phyloP scores from a whole-genome alignment of 2,329 filamentous ascomycete genomes.

The Paraphaeosphaeria minitans region DNA sequence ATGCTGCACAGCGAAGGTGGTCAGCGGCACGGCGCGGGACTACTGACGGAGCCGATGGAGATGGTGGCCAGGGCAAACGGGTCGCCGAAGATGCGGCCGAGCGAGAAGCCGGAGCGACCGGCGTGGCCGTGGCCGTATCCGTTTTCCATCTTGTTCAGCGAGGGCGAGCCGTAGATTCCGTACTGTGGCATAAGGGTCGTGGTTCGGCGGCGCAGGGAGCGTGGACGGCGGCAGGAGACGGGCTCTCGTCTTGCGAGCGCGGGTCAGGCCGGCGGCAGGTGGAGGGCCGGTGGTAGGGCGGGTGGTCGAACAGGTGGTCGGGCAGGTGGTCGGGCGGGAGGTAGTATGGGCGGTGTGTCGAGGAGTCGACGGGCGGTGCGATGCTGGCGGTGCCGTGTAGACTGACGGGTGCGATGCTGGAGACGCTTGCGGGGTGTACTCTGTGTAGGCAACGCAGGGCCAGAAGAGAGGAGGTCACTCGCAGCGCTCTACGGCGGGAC shows the following conservation, averaged over 20 bases:
- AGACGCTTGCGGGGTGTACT: background rate
- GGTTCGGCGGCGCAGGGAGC: slow-evolving; percentile 13
- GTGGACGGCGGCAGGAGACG: slow-evolving; percentile 17
- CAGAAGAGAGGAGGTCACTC: slow-evolving; percentile 7
- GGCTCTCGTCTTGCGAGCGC: slow-evolving; percentile 6
- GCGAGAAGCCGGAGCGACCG: slow-evolving; percentile 63
- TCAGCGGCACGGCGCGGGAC: background rate
- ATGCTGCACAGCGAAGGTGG: slow-evolving; percentile 21
- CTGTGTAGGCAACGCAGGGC: background rate
- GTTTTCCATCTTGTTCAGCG: slow-evolving; percentile 80
- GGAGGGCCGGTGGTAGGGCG: too few species aligned
- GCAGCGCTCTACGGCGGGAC: background rate
- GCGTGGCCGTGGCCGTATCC: slow-evolving; percentile 55
- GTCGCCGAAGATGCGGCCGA: slow-evolving; percentile 92
- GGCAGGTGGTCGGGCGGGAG: too few species aligned
- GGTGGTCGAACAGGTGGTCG: too few species aligned
- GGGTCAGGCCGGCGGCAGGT: background rate
- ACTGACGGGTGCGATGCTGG: background rate
- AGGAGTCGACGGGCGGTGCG: slow-evolving; percentile 3
- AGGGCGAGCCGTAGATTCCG: slow-evolving; percentile 74
- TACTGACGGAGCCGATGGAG: slow-evolving; percentile 84
- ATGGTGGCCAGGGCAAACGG: slow-evolving; percentile 94
- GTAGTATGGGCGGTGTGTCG: slow-evolving; percentile 7
- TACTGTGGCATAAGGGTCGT: slow-evolving; percentile 67
- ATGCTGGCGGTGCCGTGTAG: too few species aligned